Conservation (phyloP, 1,284 basidiomycete species). For the Melampsora larici-populina region DNA sequence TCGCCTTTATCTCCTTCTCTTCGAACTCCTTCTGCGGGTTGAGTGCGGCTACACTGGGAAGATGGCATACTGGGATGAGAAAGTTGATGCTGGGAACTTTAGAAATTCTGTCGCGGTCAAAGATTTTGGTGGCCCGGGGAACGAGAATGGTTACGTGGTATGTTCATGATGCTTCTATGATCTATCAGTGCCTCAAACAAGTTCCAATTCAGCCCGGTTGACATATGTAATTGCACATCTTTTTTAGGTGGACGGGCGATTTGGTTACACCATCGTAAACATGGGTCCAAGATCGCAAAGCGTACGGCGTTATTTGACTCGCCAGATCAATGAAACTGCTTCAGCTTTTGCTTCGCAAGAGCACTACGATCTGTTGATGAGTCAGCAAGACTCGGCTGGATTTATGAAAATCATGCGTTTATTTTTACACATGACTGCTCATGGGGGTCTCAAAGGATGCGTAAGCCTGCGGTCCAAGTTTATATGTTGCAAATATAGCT, state of each 20-base stretch:
- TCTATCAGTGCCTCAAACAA: not conserved
- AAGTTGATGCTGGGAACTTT: constrained; percentile 33
- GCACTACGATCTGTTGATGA: constrained; percentile 24
- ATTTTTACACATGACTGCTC: constrained; percentile 23
- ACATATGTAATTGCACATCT: not conserved
- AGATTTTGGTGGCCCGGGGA: constrained; percentile 36
- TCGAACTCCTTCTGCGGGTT: constrained; percentile 27
- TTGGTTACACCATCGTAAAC: not conserved
- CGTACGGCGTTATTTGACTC: constrained; percentile 5
- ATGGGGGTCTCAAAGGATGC: constrained; percentile 16
- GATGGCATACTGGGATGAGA: constrained; percentile 42
- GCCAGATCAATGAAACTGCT: constrained; percentile 35
- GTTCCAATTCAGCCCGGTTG: not conserved
- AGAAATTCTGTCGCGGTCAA: constrained; percentile 24
- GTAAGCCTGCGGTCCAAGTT: constrained; percentile 1
- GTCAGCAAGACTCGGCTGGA: not conserved
- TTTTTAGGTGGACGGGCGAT: not conserved
- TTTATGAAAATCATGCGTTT: constrained; percentile 28
- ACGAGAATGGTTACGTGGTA: constrained; percentile 20
- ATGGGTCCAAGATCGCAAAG: constrained; percentile 29
- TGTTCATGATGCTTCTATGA: not conserved
- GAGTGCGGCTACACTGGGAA: constrained; percentile 31
- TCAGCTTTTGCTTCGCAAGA: constrained; percentile 24
- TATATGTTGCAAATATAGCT: not conserved
- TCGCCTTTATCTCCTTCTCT: constrained; percentile 35